Conservation (phyloP, 2,329 filamentous ascomycete genomes). For the Colletotrichum tropicicola region DNA sequence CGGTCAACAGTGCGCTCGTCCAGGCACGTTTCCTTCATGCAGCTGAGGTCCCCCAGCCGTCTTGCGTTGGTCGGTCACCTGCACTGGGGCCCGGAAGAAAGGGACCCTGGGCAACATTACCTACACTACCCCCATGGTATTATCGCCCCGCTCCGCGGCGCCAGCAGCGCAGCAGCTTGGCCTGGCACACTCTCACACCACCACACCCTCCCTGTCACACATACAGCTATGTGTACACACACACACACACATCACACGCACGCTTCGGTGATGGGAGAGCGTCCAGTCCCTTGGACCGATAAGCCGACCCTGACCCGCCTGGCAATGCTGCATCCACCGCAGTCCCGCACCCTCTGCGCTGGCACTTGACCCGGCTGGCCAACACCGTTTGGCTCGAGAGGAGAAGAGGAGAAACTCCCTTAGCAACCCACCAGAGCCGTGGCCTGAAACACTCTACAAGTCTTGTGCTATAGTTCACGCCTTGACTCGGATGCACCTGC, state of each 20-base stretch:
- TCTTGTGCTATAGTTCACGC: not conserved
- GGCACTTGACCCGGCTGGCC: conserved; percentile 2
- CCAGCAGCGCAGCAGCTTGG: no score
- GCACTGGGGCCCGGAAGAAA: no score
- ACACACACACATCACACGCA: not conserved
- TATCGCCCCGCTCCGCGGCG: no score
- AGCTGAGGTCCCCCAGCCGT: not conserved
- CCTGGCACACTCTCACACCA: no score
- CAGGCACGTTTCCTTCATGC: not conserved
- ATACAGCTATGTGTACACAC: not conserved
- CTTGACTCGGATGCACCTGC: conserved; percentile 12
- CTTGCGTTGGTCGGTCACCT: no score
- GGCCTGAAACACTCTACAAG: conserved; percentile 11
- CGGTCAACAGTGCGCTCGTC: conserved; percentile 19
- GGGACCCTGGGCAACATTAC: no score
- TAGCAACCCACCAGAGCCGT: not conserved
- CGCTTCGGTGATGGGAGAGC: conserved; percentile 1
- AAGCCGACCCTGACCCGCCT: conserved; percentile 5
- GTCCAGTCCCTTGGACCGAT: not conserved
- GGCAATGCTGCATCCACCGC: not conserved
- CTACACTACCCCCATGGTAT: no score
- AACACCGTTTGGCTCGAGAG: not conserved
- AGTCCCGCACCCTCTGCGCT: conserved; percentile 12
- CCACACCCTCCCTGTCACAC: not conserved
- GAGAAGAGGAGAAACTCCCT: conserved; percentile 2